Evolutionary conservation across 2,329 filamentous ascomycete species (phyloP), one percentile per base, ranked within the genome.

Genomic region (Diplodia mutila): DNA sequence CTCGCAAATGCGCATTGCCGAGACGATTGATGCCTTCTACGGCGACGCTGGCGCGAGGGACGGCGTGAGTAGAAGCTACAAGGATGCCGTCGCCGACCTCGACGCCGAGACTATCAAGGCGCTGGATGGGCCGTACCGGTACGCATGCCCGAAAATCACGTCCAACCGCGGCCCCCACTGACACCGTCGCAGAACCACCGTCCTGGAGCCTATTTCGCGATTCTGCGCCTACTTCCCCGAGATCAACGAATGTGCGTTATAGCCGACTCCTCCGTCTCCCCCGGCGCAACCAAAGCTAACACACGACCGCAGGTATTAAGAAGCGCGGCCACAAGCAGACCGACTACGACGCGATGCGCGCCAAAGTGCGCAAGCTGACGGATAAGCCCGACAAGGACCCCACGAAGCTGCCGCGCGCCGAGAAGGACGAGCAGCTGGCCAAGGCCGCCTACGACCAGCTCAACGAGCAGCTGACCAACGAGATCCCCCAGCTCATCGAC

Each of bases 351-450:
- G 89, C 94, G 21, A 90, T 98, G 81, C 92, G 95, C 70, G 93
- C 93, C 72, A 97, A 95, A 80, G 95, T 99, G 75, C 97, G 97
- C 86, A 94, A 93, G 80, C 88, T 99, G 48, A 93, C 92, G 65
- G 96, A 99, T 81, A 98, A 99, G 84, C 95, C 95, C 55, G 95
- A 99, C 85, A 99, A 99, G 85, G 95, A 99, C 77, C 92, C 93
- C 16, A 94, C 92, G 64, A 99, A 98, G 83, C 88, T 99, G 66
- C 95, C 96, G 1, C 92, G 94, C 67, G 92, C 94, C 27, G 95
- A 99, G 79, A 96, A 96, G 84, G 96, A 99, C 81, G 90, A 93
- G 79, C 94, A 98, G 73, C 93, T 97, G 87, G 93, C 94, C 71
- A 94, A 92, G 80, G 89, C 88, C 67, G 92, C 93, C 11, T 99